Percentiles rank a stretch among this genome's conserved stretches.
phyloP scores from a whole-genome alignment of 208 protist genomes.

The Trypanosoma boissoni region DNA sequence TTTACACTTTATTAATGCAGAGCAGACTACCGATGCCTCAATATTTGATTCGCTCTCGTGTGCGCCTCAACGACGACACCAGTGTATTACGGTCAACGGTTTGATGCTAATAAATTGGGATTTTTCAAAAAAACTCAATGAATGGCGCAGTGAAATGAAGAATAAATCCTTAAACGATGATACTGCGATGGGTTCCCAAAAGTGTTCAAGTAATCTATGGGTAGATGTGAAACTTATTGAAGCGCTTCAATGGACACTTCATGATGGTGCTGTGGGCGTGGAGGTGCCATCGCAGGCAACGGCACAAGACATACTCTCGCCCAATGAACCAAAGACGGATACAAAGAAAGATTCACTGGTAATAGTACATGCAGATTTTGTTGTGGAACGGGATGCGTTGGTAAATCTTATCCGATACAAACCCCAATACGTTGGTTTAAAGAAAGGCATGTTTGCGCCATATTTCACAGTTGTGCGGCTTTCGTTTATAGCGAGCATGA shows the following conservation, averaged over 20 bases:
- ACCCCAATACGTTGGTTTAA: slow-evolving; percentile 9
- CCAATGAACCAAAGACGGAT: not conserved
- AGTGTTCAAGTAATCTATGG: slow-evolving; percentile 20
- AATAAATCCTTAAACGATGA: not conserved
- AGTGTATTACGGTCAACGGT: slow-evolving; percentile 20
- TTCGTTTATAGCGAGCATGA: slow-evolving; percentile 7
- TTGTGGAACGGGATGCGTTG: slow-evolving; percentile 22
- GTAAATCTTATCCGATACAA: slow-evolving; percentile 25
- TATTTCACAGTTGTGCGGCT: not conserved
- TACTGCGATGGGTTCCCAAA: not conserved
- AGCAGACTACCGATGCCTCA: slow-evolving; percentile 38
- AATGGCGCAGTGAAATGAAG: slow-evolving; percentile 12
- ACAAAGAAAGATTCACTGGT: not conserved
- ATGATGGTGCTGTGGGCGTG: slow-evolving; percentile 9
- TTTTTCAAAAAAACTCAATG: slow-evolving; percentile 23
- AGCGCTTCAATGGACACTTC: slow-evolving; percentile 12
- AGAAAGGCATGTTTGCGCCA: not conserved
- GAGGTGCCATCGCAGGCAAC: not conserved
- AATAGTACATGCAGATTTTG: slow-evolving; percentile 25
- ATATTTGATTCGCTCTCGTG: slow-evolving; percentile 33
- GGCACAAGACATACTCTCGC: not conserved
- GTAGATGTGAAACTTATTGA: slow-evolving; percentile 17
- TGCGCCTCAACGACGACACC: slow-evolving; percentile 22
- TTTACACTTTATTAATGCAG: slow-evolving; percentile 32
- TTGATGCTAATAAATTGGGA: slow-evolving; percentile 18